Evolutionary conservation across 495 filamentous ascomycete genomes (phyloP).

Genomic region (Corynascus novoguineensis): DNA sequence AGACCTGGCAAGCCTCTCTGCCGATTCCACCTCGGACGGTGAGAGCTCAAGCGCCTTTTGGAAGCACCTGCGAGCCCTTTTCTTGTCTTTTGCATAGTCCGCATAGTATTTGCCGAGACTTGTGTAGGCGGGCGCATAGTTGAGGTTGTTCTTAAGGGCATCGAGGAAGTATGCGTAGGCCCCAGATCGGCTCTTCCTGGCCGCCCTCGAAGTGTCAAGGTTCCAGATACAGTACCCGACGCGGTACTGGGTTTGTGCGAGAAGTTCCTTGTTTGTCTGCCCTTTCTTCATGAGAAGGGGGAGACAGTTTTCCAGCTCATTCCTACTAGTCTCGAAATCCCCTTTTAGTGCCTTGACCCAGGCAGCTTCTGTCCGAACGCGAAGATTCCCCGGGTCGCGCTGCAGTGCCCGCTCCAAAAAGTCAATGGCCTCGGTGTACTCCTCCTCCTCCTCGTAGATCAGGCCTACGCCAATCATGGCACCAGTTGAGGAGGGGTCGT

Average conservation of each 20-base stretch:
- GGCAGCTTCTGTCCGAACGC: conserved; percentile 72
- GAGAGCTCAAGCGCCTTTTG: conserved; percentile 97
- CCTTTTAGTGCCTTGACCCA: conserved; percentile 88
- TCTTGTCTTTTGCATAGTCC: conserved; percentile 82
- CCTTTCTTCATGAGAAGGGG: conserved; percentile 46
- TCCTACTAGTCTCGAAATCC: conserved; percentile 56
- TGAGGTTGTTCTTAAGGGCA: conserved; percentile 80
- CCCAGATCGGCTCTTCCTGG: conserved; percentile 64
- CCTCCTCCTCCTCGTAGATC: conserved; percentile 86
- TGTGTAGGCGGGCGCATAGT: conserved; percentile 87
- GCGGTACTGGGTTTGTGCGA: conserved; percentile 78
- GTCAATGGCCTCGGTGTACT: conserved; percentile 70
- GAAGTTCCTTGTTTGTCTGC: conserved; percentile 58
- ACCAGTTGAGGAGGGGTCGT: conserved; percentile 64
- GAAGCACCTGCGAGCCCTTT: conserved; percentile 81
- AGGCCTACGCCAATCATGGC: conserved; percentile 86
- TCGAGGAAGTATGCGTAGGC: conserved; percentile 80
- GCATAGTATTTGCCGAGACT: conserved; percentile 92
- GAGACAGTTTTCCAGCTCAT: conserved; percentile 66
- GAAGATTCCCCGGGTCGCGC: conserved; percentile 64
- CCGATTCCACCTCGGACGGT: conserved; percentile 75
- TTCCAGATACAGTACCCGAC: conserved; percentile 89
- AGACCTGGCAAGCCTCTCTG: conserved; percentile 73
- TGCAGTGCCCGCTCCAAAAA: conserved; percentile 70
- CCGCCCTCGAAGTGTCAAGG: conserved; percentile 59